phyloP scores from a whole-genome alignment of 2,329 filamentous ascomycete species.

The Chalara sp. region DNA sequence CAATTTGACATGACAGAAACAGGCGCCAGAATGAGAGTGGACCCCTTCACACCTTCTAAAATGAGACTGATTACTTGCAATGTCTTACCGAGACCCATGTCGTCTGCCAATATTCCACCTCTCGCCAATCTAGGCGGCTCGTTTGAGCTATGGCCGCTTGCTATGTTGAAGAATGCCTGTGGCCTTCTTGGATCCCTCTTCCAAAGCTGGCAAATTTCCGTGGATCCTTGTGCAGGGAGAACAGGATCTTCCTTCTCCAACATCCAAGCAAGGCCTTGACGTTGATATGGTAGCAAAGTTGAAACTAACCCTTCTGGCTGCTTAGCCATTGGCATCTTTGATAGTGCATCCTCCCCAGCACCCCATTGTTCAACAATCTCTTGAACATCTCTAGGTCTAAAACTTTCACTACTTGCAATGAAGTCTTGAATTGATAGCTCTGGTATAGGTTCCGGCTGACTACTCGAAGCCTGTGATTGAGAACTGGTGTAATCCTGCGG shows the following conservation, averaged over 20 bases:
- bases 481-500: conserved; percentile 17
- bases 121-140: conserved; percentile 58
- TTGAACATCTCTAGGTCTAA: conserved; percentile 62
- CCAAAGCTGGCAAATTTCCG: conserved; percentile 72
- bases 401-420: conserved; percentile 56
- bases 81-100: conserved; percentile 93
- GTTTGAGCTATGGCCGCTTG: conserved; percentile 59
- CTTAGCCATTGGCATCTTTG: conserved; percentile 63
- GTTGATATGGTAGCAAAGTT: conserved; percentile 71
- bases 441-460: conserved; percentile 10
- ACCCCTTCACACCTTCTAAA: conserved; percentile 44
- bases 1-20: conserved; percentile 88
- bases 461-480: conserved; percentile 12
- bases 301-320: conserved; percentile 62
- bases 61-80: conserved; percentile 79
- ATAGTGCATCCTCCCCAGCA: conserved; percentile 54
- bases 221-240: conserved; percentile 50
- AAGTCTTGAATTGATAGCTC: conserved; percentile 42
- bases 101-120: conserved; percentile 82
- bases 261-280: conserved; percentile 76
- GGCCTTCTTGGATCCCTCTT: conserved; percentile 39
- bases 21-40: conserved; percentile 75
- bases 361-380: conserved; percentile 55
- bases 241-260: conserved; percentile 65
- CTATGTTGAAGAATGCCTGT: conserved; percentile 56